Evolutionary conservation across 1,284 basidiomycete species (phyloP).

Genomic region (Ustilago nuda): DNA sequence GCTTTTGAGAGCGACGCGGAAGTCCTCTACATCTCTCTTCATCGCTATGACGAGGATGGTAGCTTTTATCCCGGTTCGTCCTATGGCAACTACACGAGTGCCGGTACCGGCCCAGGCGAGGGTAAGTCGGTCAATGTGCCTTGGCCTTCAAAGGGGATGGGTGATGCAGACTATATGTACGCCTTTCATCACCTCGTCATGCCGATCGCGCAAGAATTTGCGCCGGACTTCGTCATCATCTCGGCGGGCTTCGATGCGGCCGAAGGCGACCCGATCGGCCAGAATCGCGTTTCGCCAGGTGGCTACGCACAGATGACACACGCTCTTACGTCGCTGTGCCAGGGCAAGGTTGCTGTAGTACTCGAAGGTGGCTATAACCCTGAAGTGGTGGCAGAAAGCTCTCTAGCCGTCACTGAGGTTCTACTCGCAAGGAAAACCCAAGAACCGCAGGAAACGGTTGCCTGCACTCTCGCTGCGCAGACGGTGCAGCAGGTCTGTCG

Average conservation of each 20-base stretch:
- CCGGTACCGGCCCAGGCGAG: slow-evolving; percentile 82
- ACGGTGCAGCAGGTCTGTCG: slow-evolving; percentile 87
- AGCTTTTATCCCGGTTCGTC: slow-evolving; percentile 90
- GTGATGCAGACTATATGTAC: slow-evolving; percentile 94
- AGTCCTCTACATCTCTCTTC: slow-evolving; percentile 95
- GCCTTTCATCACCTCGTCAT: slow-evolving; percentile 96
- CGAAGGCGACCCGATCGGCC: slow-evolving; percentile 88
- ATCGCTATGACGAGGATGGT: slow-evolving; percentile 83
- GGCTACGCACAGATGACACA: slow-evolving; percentile 99
- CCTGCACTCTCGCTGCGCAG: slow-evolving; percentile 76
- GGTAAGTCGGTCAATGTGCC: slow-evolving; percentile 91
- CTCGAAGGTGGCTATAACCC: slow-evolving; percentile 99
- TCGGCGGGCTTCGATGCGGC: slow-evolving; percentile 99
- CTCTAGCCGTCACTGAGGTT: slow-evolving; percentile 84
- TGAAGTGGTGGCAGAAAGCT: slow-evolving; percentile 85
- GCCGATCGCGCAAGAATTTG: slow-evolving; percentile 96
- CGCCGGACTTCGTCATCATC: slow-evolving; percentile 94
- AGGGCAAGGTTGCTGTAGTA: slow-evolving; percentile 89
- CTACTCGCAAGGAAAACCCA: slow-evolving; percentile 87
- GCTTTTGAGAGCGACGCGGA: slow-evolving; percentile 91
- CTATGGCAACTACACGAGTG: slow-evolving; percentile 86
- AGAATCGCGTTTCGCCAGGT: slow-evolving; percentile 88
- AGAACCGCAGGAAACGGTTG: slow-evolving; percentile 71
- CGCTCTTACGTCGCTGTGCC: slow-evolving; percentile 89
- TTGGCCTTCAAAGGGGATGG: slow-evolving; percentile 89